Base-by-base conservation (phyloP, 2,329 filamentous ascomycete species). In the Xylaria sp. region DNA sequence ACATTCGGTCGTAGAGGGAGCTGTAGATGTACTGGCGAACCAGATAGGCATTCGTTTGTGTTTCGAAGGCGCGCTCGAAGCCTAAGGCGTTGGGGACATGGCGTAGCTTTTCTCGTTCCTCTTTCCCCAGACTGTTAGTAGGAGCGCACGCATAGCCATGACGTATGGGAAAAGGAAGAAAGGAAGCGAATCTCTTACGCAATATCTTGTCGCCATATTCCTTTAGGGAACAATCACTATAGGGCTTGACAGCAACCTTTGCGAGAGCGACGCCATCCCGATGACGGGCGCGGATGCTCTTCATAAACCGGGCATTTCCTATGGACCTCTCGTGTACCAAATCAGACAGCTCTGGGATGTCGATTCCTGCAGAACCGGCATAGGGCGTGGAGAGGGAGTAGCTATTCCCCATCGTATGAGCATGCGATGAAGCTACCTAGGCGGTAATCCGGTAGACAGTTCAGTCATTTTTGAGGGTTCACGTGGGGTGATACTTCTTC, bases 11-110 rank as follows among this genome's bases (percentile, higher is more conserved):
- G 82, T 99, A 99, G 4, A 99, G 87, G 27, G 96, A 98, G 84
- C 92, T 98, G 81, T 98, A 96, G 69, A 98, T 90, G 79, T 93
- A 98, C 81, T 98, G 97, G 61, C 96, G 92, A 66, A 98, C 93
- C 23, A 99, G 88, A 78, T 97, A 97, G 57, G 94, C 96, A 78
- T 94, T 94, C 51, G 91, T 94, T 71, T 93, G 91, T 13, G 94
- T 98, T 82, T 99, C 96, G 76, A 98, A 87, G 69, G 97, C 91
- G 70, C 94, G 90, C 79, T 98, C 92, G 82, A 97, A 98, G 61
- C 90, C 89, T 69, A 99, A 85, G 54, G 94, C 94, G 82, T 99
- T 99, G 35, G 95, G 93, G 1, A 99, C 90, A 73, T 95, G 91
- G 65, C 90, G 87, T 57, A 99, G 85, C 54, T 90, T 85, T 75